A percentile compares a stretch with the other conserved stretches of the same genome.
These are phyloP conservation scores for Spencermartinsiella europaea DNA, from an alignment of 805 yeast genomes.

Conservation along the genomic window DNA sequence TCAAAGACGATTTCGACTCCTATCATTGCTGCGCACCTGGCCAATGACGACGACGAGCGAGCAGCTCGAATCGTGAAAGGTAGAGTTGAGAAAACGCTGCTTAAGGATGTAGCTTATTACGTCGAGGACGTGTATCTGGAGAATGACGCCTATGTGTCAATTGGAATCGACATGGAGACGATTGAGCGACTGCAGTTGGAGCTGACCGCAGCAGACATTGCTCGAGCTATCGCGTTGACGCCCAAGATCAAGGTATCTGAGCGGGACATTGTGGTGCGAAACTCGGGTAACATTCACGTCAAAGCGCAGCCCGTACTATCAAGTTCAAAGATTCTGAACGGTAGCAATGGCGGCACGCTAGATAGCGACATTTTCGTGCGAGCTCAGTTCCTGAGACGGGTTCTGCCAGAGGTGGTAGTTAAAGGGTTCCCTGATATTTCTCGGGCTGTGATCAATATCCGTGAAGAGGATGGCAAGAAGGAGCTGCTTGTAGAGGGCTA, in stretches of 20 bases:
- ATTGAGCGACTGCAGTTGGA: conserved; percentile 89
- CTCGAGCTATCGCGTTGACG: conserved; percentile 71
- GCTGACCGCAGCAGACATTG: conserved; percentile 78
- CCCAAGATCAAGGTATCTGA: conserved; percentile 82
- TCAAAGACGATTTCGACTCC: conserved; percentile 94
- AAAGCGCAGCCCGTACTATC: conserved; percentile 46
- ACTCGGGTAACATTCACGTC: conserved; percentile 49
- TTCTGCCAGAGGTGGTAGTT: conserved; percentile 80
- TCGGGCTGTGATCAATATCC: conserved; percentile 93
- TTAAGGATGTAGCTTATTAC: conserved; percentile 80
- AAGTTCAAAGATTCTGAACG: conserved; percentile 39
- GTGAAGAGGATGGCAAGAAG: conserved; percentile 71
- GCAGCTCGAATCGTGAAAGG: conserved; percentile 99
- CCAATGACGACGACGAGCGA: conserved; percentile 89
- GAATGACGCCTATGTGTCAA: conserved; percentile 68
- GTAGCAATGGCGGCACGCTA: conserved; percentile 26
- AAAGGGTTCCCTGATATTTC: conserved; percentile 89
- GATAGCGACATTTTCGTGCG: conserved; percentile 67
- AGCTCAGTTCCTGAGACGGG: conserved; percentile 84
- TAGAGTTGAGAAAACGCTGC: conserved; percentile 84
- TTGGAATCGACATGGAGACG: conserved; percentile 75
- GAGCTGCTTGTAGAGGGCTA: conserved; percentile 97
- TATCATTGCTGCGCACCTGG: conserved; percentile 88
- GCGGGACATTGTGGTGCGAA: conserved; percentile 63
- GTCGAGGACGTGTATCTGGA: conserved; percentile 92